Evolutionary conservation across 2,329 filamentous ascomycete species (phyloP), one percentile per base, ranked within the genome.

Genomic region (Sclerotinia sclerotiorum): DNA sequence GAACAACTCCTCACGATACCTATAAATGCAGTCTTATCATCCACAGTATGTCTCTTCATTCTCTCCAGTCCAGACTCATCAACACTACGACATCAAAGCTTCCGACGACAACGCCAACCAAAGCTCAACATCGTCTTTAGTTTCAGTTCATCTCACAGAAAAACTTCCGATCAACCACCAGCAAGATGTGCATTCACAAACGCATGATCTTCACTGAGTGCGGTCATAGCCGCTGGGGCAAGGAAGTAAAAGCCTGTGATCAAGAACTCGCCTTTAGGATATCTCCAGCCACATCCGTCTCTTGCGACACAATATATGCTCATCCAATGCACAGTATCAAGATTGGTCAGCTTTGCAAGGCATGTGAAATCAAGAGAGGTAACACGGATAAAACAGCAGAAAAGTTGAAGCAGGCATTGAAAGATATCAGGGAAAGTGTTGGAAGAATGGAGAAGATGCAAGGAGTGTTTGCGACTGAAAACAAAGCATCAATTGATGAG

Each of bases 361-460:
- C 8, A 21, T 65, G 63, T 39, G 19, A 49, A 19, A 19, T 19
- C 6, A 65, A 65, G 63, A 65, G 21, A 65, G 42, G 4, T 19
- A 39, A 15, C 5, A 57, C 52, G n/a, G 13, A 24, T 24, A n/a
- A 15, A 15, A 49, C 52, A 0, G 17, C 63, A 11, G 21, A n/a
- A 39, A 58, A 48, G 42, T 57, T 57, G 39, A 65, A 46, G 63
- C 27, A 48, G 52, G 52, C 51, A 19, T 57, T 65, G 49, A 48
- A 65, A 17, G 52, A 49, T 8, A 65, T 65, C 10, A 56, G 52
- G 46, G 52, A 58, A 15, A 49, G 52, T 48, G 63, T 65, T 46
- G 52, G 27, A 21, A 56, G 42, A 56, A 65, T 65, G 52, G 63
- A 65, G 42, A 49, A 57, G 63, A 65, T 63, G 32, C 60, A 63